phyloP scores from a whole-genome alignment of 2,329 filamentous ascomycete genomes.

The Xylariaceae sp. region DNA sequence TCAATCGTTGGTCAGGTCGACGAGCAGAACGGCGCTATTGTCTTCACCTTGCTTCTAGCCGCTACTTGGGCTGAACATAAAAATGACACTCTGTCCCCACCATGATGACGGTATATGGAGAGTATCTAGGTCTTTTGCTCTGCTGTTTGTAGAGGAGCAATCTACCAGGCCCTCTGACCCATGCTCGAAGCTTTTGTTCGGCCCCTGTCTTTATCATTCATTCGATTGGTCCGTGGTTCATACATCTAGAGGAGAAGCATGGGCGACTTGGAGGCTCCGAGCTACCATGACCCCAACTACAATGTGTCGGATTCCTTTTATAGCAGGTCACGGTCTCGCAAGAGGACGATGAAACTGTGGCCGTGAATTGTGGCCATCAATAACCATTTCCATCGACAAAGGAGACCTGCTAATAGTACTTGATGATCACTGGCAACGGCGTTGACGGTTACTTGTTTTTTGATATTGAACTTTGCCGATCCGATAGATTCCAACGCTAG shows the following conservation, averaged over 20 bases:
- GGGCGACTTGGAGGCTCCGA: not conserved
- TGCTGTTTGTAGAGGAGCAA: slow-evolving; percentile 11
- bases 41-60: not conserved
- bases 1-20: slow-evolving; percentile 8
- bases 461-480: no score
- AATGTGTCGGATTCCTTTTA: no score
- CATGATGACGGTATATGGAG: slow-evolving; percentile 1
- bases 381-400: no score
- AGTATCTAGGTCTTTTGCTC: slow-evolving; percentile 1
- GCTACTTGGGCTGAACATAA: slow-evolving; percentile 7
- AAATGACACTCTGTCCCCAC: no score
- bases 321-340: no score
- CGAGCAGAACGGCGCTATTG: slow-evolving; percentile 10
- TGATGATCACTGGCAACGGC: no score
- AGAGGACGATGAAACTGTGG: no score
- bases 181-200: not conserved
- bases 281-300: no score
- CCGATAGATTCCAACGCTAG: no score
- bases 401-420: no score
- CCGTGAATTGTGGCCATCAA: no score
- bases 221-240: slow-evolving; percentile 1
- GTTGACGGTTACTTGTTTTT: no score
- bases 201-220: slow-evolving; percentile 5
- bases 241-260: not conserved
- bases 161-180: slow-evolving; percentile 6